Base-by-base conservation (phyloP, 1,139 yeast species). In the Lodderomyces metapsilosis region DNA sequence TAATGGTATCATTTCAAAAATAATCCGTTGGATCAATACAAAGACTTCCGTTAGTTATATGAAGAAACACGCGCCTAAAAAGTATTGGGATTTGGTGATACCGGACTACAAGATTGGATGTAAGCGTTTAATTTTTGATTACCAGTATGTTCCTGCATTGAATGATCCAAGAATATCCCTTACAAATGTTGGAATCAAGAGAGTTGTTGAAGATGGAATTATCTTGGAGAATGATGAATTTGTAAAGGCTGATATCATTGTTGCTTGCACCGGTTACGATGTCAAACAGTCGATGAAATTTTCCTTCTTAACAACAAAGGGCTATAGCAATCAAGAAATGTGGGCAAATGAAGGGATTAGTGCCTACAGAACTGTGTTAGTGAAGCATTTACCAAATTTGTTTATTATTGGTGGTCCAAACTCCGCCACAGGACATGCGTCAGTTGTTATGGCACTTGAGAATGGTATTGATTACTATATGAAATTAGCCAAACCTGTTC, bases 221-320 rank as follows among this genome's bases (percentile, higher is more conserved):
- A 51, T 63, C 11, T 54, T 70, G 44, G 55, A 56, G 13, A 53
- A 57, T 36, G 75, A 73, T 0, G 47, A 52, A 25, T 55, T 51
- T 31, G 35, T 68, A 11, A 52, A 59, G 21, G 72, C 69, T 3
- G 76, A 71, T 49, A 61, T 69, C 15, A 67, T 71, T 36, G 71
- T 70, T 27, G 76, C 75, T 4, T 71, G 76, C 50, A 70, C 75
- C 25, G 76, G 76, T 3, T 71, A 71, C 49, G 53, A 67, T 39
- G 38, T 62, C 21, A 40, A 30, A 2, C 53, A 49, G 34, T 53
- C 63, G 38, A 53, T 54, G 38, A 56, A 57, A 2, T 56, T 54
- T 37, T 41, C 54, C 11, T 44, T 65, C 13, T 41, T 47, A 13
- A 75, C 75, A 3, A 50, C 56, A n/a, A 51, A 64, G 37, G 67